Evolutionary conservation across 2,329 filamentous ascomycete species (phyloP).

Genomic region (Colletotrichum tanaceti): DNA sequence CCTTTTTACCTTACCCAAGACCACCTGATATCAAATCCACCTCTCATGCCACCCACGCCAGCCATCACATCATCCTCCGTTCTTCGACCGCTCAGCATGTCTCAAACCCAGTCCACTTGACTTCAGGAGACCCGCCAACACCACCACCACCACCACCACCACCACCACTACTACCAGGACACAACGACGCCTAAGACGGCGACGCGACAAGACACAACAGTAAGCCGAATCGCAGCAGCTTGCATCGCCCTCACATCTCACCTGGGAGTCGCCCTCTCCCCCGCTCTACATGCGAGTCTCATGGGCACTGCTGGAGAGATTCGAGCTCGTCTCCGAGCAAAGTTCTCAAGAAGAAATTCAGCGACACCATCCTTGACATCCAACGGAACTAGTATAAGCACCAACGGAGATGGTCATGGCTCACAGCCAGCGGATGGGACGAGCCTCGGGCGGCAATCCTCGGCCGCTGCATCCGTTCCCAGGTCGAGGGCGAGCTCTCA

Average conservation of each 20-base stretch:
- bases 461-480: constrained; percentile 34
- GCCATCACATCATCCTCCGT: constrained; percentile 6
- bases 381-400: constrained; percentile 33
- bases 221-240: neutral
- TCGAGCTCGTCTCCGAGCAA: constrained; percentile 60
- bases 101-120: constrained; percentile 22
- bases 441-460: constrained; percentile 39
- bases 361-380: constrained; percentile 52
- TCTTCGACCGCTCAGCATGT: constrained; percentile 11
- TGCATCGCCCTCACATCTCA: constrained; percentile 2
- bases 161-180: neutral
- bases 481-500: constrained; percentile 32
- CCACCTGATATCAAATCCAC: constrained; percentile 20
- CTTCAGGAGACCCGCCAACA: constrained; percentile 9
- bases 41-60: constrained; percentile 15
- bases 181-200: neutral
- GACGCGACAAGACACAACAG: constrained; percentile 15
- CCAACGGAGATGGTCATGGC: constrained; percentile 45
- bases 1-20: neutral
- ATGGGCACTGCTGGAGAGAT: constrained; percentile 52
- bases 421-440: constrained; percentile 46
- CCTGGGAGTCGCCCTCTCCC: constrained; percentile 11
- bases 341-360: constrained; percentile 58
- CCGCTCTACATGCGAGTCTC: constrained; percentile 16
- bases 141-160: constrained; percentile 1